Evolutionary conservation across 2,329 filamentous ascomycete genomes (phyloP), one percentile per base, ranked within the genome.

Genomic region (Aphanoascus verrucosus): DNA sequence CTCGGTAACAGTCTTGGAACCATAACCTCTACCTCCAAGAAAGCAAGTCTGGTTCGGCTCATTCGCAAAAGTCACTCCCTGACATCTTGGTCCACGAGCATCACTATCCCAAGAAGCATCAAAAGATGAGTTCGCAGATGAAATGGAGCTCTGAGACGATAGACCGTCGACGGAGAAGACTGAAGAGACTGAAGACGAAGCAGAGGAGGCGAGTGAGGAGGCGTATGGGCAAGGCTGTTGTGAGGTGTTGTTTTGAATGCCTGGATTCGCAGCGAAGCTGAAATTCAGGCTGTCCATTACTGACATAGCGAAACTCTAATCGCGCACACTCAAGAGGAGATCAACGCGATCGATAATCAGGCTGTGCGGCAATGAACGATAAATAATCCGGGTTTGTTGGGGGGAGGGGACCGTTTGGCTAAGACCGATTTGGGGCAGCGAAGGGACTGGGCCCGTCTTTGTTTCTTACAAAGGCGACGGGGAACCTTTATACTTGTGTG

Each of bases 121-220:
- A 58, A 79, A 80, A 55, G 80, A 79, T 2, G 38, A 44, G 64
- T 80, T 76, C 53, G 83, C 83, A 40, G 83, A 82, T 56, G 84
- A 83, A 62, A 85, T 81, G 52, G 85, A 87, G 57, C 77, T 76
- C 70, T 88, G 84, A 17, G 81, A 83, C 53, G 82, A 84, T 49
- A 76, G 65, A 40, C 69, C 68, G 64, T 80, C 79, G 64, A 85
- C 77, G 60, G 88, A 93, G 77, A 88, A 93, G 62, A 88, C 77
- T 34, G 87, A 93, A 53, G 82, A 80, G 55, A 84, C 80, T 17
- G 86, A 89, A 53, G 85, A 85, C 31, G 86, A 88, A 55, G 85
- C 81, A 61, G 85, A 86, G 54, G 84, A 84, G 64, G 83, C 81
- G 75, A 88, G 73, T 41, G 84, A 83, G 56, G 82, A 79, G 66